phyloP scores from a whole-genome alignment of 257 asterid genomes.

The Anisodus tanguticus region DNA sequence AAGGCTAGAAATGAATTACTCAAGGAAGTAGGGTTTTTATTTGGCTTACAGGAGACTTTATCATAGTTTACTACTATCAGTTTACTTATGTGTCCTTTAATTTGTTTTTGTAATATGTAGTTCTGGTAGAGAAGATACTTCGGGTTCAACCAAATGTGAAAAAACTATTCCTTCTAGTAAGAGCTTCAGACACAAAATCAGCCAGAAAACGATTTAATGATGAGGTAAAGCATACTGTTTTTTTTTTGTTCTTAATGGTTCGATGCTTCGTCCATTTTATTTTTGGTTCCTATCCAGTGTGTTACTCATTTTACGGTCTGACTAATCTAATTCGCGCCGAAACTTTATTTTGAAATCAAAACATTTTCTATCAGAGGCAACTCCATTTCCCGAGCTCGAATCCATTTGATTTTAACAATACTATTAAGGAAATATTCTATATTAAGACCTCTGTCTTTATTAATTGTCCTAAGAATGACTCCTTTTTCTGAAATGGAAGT shows the following conservation, averaged over 20 bases:
- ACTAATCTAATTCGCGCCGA: too few species aligned
- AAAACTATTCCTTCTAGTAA: conserved; percentile 33
- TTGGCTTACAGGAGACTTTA: neutral
- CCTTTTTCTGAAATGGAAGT: too few species aligned
- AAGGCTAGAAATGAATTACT: too few species aligned
- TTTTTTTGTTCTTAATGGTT: neutral
- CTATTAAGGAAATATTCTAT: too few species aligned
- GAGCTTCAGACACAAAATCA: conserved; percentile 22
- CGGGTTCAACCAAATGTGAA: conserved; percentile 33
- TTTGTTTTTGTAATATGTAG: conserved; percentile 21
- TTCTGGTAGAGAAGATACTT: conserved; percentile 35
- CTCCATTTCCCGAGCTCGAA: too few species aligned
- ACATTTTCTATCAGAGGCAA: too few species aligned
- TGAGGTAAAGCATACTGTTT: conserved; percentile 29
- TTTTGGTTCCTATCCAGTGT: too few species aligned
- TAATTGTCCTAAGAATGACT: too few species aligned
- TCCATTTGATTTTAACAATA: too few species aligned
- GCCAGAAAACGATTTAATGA: conserved; percentile 28
- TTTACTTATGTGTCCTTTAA: neutral
- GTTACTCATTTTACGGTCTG: too few species aligned
- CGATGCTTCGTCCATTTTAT: neutral
- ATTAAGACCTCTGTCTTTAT: too few species aligned
- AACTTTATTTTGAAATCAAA: too few species aligned
- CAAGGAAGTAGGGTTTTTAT: neutral
- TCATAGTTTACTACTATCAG: neutral